Base-by-base conservation (phyloP, 345 rosid genomes). In the Pistacia atlantica region DNA sequence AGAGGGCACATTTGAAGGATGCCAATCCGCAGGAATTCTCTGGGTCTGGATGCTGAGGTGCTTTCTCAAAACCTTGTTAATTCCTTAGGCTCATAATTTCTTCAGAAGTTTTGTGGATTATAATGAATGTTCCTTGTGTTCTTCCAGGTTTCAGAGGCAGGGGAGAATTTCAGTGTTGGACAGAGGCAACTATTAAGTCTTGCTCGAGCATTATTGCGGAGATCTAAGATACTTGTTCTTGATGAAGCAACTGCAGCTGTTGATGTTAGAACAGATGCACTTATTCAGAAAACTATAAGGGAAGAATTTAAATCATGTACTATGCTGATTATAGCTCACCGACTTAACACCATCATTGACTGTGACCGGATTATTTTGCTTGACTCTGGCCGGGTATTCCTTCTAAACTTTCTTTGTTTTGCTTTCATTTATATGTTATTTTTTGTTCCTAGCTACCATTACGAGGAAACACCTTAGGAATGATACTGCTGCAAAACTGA, bases 181-280 rank as follows among this genome's bases (percentile, higher is more conserved):
- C 99, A 96, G 81, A 88, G 99, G 85, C 99, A 96, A 80, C 80
- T 96, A 73, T 74, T 96, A 72, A 96, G 99, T 90, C 99, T 96
- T 88, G 91, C 98, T 59, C 97, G 99, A 64, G 99, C 99, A 14
- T 79, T 96, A 78, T 80, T 96, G 80, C 92, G 99, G 73, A 88
- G 99, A 80, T 91, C 99, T 31, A 96, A 96, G 91, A 96, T 96
- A 83, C 97, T 96, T 65, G 93, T 93, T 31, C 99, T 96, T 45
- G 99, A 96, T 82, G 99, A 96, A 86, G 99, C 99, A 71, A 96
- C 99, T 71, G 99, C 99, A 54, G 98, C 99, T 79, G 99, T 96
- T 68, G 99, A 96, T 78, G 99, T 96, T 48, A 89, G 99, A 83
- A 96, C 99, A 7, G 99, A 96, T 86, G 97, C 97, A 73, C 90